Conservation (phyloP, 495 filamentous ascomycete species). For the Aspergillus kassunensis region DNA sequence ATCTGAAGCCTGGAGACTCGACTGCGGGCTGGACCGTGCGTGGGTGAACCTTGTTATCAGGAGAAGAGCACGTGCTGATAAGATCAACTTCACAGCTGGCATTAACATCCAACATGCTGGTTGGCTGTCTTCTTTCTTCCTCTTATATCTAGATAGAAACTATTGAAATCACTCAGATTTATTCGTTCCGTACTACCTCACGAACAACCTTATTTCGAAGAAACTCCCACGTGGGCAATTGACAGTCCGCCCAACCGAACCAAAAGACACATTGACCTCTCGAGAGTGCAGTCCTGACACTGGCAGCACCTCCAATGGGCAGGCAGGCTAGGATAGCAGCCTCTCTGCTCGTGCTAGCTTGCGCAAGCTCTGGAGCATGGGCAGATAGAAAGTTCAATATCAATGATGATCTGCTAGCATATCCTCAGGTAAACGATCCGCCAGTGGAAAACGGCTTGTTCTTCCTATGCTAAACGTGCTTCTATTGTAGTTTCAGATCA, state of each 20-base stretch:
- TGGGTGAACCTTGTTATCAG: too few relatives aligned
- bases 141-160: too few relatives aligned
- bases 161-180: too few relatives aligned
- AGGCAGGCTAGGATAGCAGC: conserved; percentile 21
- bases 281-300: not conserved
- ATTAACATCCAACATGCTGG: conserved; percentile 3
- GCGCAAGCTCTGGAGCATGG: conserved; percentile 38
- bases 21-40: too few relatives aligned
- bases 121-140: not conserved
- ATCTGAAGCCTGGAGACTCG: too few relatives aligned
- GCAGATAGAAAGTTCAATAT: conserved; percentile 68
- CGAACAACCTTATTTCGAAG: too few relatives aligned
- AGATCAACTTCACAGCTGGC: conserved; percentile 13
- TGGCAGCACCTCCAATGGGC: conserved; percentile 21
- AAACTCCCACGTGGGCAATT: not conserved
- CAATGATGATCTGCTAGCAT: conserved; percentile 86
- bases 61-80: conserved; percentile 20
- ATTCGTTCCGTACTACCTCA: too few relatives aligned
- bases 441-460: not conserved
- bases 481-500: conserved; percentile 70
- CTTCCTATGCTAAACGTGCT: conserved; percentile 7
- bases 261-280: not conserved
- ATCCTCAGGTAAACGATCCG: conserved; percentile 67
- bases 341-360: conserved; percentile 30
- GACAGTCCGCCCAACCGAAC: not conserved